Conservation (phyloP, 495 filamentous ascomycete genomes). For the Penicillium cinerascens region DNA sequence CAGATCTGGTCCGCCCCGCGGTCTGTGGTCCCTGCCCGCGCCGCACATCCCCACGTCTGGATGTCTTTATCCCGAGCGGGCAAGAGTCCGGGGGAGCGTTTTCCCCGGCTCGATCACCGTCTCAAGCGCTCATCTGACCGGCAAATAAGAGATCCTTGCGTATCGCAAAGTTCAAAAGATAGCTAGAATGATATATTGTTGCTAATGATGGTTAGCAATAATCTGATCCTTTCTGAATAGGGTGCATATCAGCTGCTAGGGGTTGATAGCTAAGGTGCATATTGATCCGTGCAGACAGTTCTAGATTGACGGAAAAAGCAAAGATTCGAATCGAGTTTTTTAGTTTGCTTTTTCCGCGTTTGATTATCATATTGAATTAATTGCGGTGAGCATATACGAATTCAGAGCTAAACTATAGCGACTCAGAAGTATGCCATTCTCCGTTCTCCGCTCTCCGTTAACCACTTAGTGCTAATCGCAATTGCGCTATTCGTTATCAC, state of each 20-base stretch:
- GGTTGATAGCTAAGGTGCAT: background rate
- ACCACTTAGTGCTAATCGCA: too few relatives aligned
- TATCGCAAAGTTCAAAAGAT: too few relatives aligned
- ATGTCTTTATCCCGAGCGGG: conserved; percentile 5
- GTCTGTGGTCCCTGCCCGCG: conserved; percentile 3
- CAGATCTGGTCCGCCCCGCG: conserved; percentile 7
- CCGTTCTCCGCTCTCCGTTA: too few relatives aligned
- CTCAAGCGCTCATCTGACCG: too few relatives aligned
- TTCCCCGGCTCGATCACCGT: background rate
- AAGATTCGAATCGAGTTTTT: background rate
- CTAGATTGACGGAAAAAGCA: conserved; percentile 5
- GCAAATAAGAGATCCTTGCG: too few relatives aligned
- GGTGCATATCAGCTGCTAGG: conserved; percentile 22
- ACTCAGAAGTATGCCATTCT: too few relatives aligned
- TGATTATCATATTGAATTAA: too few relatives aligned
- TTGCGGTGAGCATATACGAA: too few relatives aligned
- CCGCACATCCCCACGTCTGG: conserved; percentile 12
- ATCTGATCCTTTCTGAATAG: conserved; percentile 1
- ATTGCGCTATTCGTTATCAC: too few relatives aligned
- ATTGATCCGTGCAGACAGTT: background rate
- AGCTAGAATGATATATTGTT: too few relatives aligned
- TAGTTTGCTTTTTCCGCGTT: too few relatives aligned
- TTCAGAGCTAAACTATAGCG: too few relatives aligned
- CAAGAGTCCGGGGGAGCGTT: conserved; percentile 19
- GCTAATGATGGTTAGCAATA: conserved; percentile 19